These are phyloP conservation scores for Mycena rebaudengoi DNA, from an alignment of 768 basidiomycete genomes.

Conservation along the genomic window DNA sequence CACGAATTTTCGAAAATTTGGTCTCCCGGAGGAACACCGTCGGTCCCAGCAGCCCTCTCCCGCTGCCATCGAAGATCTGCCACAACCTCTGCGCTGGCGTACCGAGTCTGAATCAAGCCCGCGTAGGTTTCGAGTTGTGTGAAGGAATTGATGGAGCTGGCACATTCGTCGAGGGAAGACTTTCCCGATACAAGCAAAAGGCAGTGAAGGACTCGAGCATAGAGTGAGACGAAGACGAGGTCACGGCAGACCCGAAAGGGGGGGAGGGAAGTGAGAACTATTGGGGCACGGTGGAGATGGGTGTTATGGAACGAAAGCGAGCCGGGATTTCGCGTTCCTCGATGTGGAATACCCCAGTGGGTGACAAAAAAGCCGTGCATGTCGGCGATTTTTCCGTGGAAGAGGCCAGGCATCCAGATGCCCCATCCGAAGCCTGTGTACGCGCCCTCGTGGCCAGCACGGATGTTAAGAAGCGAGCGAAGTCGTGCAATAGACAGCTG, in stretches of 20 bases:
- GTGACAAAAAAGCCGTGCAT: no score
- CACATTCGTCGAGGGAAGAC: no score
- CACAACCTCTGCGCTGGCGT: background rate
- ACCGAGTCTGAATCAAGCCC: background rate
- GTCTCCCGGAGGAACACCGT: background rate
- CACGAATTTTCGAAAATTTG: slow-evolving; percentile 10
- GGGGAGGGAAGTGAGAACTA: no score
- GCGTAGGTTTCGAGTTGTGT: background rate
- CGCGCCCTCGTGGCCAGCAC: slow-evolving; percentile 24
- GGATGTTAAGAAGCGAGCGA: slow-evolving; percentile 37
- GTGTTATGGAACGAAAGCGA: no score
- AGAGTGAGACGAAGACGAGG: no score
- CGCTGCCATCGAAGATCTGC: background rate
- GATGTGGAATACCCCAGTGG: no score
- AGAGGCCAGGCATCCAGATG: no score
- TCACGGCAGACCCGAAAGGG: no score
- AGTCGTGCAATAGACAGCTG: slow-evolving; percentile 46
- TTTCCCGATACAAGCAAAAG: background rate
- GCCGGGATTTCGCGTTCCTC: no score
- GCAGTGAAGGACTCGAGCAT: slow-evolving; percentile 6
- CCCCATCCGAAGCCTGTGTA: slow-evolving; percentile 31
- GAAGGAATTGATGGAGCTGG: no score
- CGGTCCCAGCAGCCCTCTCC: background rate
- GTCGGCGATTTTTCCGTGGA: no score
- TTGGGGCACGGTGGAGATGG: no score